phyloP scores from a whole-genome alignment of 116 monocot species.

The Cymodocea nodosa region DNA sequence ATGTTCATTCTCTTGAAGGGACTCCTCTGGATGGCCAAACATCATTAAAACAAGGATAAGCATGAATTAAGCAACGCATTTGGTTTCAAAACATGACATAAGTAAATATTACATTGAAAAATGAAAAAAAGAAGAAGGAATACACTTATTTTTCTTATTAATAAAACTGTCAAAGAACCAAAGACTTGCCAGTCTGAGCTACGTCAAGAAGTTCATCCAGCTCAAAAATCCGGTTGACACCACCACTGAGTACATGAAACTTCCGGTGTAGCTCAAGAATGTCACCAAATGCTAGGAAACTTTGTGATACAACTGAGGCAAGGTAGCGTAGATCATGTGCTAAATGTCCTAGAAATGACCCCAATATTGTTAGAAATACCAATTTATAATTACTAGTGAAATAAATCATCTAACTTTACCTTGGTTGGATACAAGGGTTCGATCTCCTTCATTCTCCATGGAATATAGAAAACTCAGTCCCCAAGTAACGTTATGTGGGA shows the following conservation, averaged over 20 bases:
- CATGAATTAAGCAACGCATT: background rate
- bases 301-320: conserved; percentile 96
- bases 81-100: no score
- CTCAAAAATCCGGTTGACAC: conserved; percentile 87
- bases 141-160: background rate
- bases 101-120: background rate
- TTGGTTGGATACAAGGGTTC: conserved; percentile 68
- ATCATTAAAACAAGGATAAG: background rate
- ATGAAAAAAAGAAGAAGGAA: background rate
- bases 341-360: conserved; percentile 55
- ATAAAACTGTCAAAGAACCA: background rate
- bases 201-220: conserved; percentile 88
- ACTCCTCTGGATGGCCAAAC: background rate
- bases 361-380: background rate
- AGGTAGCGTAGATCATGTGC: conserved; percentile 94
- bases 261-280: conserved; percentile 93
- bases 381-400: background rate
- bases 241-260: conserved; percentile 86
- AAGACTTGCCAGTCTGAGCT: conserved; percentile 52
- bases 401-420: conserved; percentile 17
- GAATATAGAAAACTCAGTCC: conserved; percentile 93
- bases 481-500: conserved; percentile 98
- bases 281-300: conserved; percentile 96
- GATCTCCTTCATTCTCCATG: conserved; percentile 86
- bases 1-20: conserved; percentile 7